Evolutionary conservation across 352 stramenopile species (phyloP).

Genomic region (Lagenidium giganteum): DNA sequence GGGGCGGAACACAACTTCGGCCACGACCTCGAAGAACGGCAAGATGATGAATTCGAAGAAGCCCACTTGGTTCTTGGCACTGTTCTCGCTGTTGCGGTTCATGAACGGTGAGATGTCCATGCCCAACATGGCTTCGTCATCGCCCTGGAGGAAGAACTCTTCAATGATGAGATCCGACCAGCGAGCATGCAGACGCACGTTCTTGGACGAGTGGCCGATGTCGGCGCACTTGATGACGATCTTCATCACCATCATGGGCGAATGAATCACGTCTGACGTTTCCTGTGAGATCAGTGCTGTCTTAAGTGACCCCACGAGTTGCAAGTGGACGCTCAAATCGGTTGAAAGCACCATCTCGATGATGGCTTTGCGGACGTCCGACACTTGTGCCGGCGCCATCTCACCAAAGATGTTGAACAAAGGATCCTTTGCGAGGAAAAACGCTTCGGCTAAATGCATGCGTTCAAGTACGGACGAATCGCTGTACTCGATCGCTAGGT

Average conservation of each 20-base stretch:
- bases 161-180: constrained; percentile 92
- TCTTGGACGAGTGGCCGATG: constrained; percentile 90
- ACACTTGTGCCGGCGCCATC: constrained; percentile 42
- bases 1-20: constrained; percentile 62
- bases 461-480: constrained; percentile 80
- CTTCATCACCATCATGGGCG: constrained; percentile 81
- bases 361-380: constrained; percentile 75
- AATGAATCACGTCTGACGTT: constrained; percentile 64
- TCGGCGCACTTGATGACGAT: constrained; percentile 90
- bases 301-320: constrained; percentile 76
- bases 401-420: constrained; percentile 75
- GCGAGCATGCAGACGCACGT: constrained; percentile 67
- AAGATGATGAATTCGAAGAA: constrained; percentile 86
- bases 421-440: constrained; percentile 62
- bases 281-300: constrained; percentile 78
- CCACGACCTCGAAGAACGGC: constrained; percentile 76
- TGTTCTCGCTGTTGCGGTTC: constrained; percentile 86
- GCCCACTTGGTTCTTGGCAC: constrained; percentile 84
- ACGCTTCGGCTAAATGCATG: constrained; percentile 83
- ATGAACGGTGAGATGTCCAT: constrained; percentile 91
- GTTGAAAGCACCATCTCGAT: constrained; percentile 86
- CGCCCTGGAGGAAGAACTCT: constrained; percentile 94
- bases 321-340: constrained; percentile 74
- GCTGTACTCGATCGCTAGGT: constrained; percentile 77
- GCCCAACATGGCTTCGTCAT: constrained; percentile 87